Conservation (phyloP, 75 land plant species). For the Pinus taeda region DNA sequence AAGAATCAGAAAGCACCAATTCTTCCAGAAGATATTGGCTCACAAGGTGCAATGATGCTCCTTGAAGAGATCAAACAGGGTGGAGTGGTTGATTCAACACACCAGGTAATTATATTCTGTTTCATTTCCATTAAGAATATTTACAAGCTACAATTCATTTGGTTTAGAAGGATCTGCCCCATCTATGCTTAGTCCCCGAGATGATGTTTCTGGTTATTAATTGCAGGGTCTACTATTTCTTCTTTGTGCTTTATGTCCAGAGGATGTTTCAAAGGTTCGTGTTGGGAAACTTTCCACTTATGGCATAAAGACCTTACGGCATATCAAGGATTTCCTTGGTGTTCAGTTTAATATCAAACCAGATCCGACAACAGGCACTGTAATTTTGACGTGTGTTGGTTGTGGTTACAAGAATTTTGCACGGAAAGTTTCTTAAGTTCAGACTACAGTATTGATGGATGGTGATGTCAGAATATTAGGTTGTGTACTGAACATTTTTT, state of each 20-base stretch:
- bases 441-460: background rate
- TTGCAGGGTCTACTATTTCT: slow-evolving; percentile 86
- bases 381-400: slow-evolving; percentile 82
- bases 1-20: slow-evolving; percentile 37
- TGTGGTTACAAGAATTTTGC: slow-evolving; percentile 80
- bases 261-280: slow-evolving; percentile 89
- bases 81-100: slow-evolving; percentile 96
- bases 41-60: slow-evolving; percentile 59
- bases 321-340: slow-evolving; percentile 79
- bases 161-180: background rate
- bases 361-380: slow-evolving; percentile 77
- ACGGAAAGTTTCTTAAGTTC: slow-evolving; percentile 63
- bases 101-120: slow-evolving; percentile 47
- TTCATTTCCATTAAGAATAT: slow-evolving; percentile 11
- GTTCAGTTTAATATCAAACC: slow-evolving; percentile 80
- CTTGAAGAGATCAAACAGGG: slow-evolving; percentile 89
- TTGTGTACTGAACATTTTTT: background rate
- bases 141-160: background rate
- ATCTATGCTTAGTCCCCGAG: background rate
- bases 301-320: slow-evolving; percentile 71
- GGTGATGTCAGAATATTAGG: background rate
- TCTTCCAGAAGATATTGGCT: slow-evolving; percentile 82
- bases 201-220: background rate
- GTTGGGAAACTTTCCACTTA: slow-evolving; percentile 95
- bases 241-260: slow-evolving; percentile 91